Base-by-base conservation (phyloP, 139 green algal genomes). In the Tetraselmis striata region DNA sequence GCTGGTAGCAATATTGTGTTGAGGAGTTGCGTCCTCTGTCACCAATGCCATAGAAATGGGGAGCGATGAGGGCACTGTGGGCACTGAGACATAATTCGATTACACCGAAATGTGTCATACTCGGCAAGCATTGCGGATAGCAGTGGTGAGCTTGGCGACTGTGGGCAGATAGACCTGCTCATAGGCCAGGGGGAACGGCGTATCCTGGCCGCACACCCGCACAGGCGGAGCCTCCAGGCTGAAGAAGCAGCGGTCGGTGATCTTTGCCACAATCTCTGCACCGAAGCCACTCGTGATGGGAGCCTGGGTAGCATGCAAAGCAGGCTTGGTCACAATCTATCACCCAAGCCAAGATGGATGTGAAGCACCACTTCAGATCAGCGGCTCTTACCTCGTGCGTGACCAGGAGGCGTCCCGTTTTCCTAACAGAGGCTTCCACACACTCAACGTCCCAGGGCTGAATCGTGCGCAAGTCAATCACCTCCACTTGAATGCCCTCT, bases 391-490 rank as follows among this genome's bases (percentile, higher is more conserved):
- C 45, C 45, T 98, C 95, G 83, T 98, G 95, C 74, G 83, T 94
- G 22, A 98, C 94, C 31, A 97, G 75, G 59, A 98, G 86, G 27
- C 92, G 84, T 25, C 92, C 93, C 31, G 90, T 96, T 77, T 90
- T 90, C 67, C 80, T 86, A 22, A 95, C 91, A 23, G 86, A 92
- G 0, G 84, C 84, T 27, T 87, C 86, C 83, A 92, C 83, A 11
- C 78, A 23, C 23, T 67, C 77, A 1, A 74, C 76, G 79, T 97
- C 93, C 94, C 94, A 97, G 23, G 94, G 95, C 79, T 94, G 59
- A 80, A 98, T 84, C 1, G 92, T 98, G 32, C 92, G 85, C 59
- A 98, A 84, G 90, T 98, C 95, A 1, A 98, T 89, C 25, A 98
- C 87, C 84, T 98, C 95, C 76, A 88, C 95, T 77, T 82, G 87